phyloP scores from a whole-genome alignment of 2,329 filamentous ascomycete genomes.

The Xylaria hypoxylon region DNA sequence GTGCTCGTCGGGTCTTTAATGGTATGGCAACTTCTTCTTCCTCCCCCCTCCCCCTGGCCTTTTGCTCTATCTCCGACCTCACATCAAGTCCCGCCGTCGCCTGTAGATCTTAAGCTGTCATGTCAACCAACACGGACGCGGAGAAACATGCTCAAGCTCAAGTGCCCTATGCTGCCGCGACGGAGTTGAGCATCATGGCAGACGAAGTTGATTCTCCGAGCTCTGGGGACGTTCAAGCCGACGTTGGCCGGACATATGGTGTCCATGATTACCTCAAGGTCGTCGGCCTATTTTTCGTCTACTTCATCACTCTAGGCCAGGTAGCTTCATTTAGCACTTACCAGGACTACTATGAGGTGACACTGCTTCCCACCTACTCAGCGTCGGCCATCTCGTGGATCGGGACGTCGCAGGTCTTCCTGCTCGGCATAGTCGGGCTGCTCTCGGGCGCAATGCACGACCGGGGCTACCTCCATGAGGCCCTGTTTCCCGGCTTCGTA shows the following conservation, averaged over 20 bases:
- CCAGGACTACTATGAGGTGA: conserved; percentile 46
- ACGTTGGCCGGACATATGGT: not conserved
- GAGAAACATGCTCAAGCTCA: too few relatives aligned
- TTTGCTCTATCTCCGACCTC: too few relatives aligned
- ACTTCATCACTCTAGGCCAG: conserved; percentile 45
- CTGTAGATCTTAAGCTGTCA: too few relatives aligned
- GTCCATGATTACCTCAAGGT: conserved; percentile 37
- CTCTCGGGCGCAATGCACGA: conserved; percentile 51
- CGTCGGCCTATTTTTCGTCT: conserved; percentile 42
- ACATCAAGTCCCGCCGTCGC: too few relatives aligned
- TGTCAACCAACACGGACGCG: too few relatives aligned
- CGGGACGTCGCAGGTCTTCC: conserved; percentile 49
- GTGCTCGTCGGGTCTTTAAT: too few relatives aligned
- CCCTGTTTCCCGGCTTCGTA: conserved; percentile 15
- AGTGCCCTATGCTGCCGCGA: too few relatives aligned
- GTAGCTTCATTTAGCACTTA: conserved; percentile 47
- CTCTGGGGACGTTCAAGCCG: too few relatives aligned
- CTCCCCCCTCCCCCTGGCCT: too few relatives aligned
- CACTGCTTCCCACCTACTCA: conserved; percentile 34
- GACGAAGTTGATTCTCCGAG: too few relatives aligned
- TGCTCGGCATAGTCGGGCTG: conserved; percentile 48
- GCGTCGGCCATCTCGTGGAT: conserved; percentile 49
- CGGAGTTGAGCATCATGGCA: too few relatives aligned
- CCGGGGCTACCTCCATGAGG: conserved; percentile 43
- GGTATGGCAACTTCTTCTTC: too few relatives aligned